Conservation (phyloP, 805 yeast genomes). For the Yarrowia sp. region DNA sequence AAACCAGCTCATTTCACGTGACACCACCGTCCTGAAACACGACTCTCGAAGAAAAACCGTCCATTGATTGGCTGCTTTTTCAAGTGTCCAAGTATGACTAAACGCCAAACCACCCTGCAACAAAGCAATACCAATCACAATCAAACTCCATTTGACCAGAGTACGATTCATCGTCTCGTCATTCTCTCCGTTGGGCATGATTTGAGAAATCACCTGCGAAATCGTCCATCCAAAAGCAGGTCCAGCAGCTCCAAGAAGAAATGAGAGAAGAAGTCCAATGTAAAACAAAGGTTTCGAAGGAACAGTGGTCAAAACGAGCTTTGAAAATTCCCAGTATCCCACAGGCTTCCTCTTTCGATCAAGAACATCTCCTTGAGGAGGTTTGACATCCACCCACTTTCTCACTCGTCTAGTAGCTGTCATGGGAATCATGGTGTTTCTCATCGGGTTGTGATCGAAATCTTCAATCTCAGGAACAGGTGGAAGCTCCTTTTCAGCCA, state of each 20-base stretch:
- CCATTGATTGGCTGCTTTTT: slow-evolving; percentile 68
- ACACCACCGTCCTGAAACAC: slow-evolving; percentile 47
- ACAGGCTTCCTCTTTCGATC: not conserved
- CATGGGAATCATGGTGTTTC: not conserved
- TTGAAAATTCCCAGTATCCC: not conserved
- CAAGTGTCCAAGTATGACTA: slow-evolving; percentile 49
- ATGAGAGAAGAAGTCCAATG: slow-evolving; percentile 54
- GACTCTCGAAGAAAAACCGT: slow-evolving; percentile 50
- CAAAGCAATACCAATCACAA: slow-evolving; percentile 60
- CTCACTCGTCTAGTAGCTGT: not conserved
- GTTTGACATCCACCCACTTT: not conserved
- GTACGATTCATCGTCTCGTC: slow-evolving; percentile 33
- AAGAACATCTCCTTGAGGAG: not conserved
- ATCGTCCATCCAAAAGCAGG: slow-evolving; percentile 80
- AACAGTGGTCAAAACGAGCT: slow-evolving; percentile 12
- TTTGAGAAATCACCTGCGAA: slow-evolving; percentile 63
- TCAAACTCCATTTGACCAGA: slow-evolving; percentile 60
- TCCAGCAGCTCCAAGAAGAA: slow-evolving; percentile 59
- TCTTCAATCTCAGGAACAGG: not conserved
- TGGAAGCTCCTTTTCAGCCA: not conserved
- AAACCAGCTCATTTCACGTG: slow-evolving; percentile 56
- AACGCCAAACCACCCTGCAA: slow-evolving; percentile 61
- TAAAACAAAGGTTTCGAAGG: slow-evolving; percentile 35
- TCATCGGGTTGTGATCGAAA: not conserved
- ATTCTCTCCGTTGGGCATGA: slow-evolving; percentile 47